phyloP scores from a whole-genome alignment of 2,329 filamentous ascomycete species.

The Clarireedia homoeocarpa region DNA sequence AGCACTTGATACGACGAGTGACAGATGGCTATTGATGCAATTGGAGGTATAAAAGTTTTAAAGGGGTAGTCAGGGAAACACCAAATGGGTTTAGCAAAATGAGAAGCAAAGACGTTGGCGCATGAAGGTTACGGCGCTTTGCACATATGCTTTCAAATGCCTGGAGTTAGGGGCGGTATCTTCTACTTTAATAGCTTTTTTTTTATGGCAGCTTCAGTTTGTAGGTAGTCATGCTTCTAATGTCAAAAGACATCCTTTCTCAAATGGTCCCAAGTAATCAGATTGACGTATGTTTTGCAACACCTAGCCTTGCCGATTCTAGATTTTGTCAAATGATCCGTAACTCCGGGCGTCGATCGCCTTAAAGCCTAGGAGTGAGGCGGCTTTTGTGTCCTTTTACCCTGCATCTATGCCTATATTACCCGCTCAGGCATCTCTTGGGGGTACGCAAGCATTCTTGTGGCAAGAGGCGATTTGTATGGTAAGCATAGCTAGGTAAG shows the following conservation, averaged over 20 bases:
- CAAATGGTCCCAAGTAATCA: too few relatives aligned
- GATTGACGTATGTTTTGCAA: too few relatives aligned
- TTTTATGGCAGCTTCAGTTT: neutral
- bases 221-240: neutral
- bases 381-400: neutral
- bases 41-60: conserved; percentile 62
- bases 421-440: neutral
- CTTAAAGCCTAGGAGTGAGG: neutral
- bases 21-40: conserved; percentile 76
- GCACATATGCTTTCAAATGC: neutral
- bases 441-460: neutral
- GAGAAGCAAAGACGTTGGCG: neutral
- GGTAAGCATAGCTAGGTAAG: too few relatives aligned
- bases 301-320: too few relatives aligned
- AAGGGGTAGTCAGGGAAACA: neutral
- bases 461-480: neutral
- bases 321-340: neutral
- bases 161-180: neutral
- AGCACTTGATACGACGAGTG: conserved; percentile 59
- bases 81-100: neutral
- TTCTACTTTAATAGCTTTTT: neutral
- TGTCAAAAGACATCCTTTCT: too few relatives aligned
- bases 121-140: neutral
- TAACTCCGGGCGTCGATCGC: neutral
- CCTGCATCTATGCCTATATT: neutral